Conservation (phyloP, 352 stramenopile genomes). For the Globisporangium echinulatum region DNA sequence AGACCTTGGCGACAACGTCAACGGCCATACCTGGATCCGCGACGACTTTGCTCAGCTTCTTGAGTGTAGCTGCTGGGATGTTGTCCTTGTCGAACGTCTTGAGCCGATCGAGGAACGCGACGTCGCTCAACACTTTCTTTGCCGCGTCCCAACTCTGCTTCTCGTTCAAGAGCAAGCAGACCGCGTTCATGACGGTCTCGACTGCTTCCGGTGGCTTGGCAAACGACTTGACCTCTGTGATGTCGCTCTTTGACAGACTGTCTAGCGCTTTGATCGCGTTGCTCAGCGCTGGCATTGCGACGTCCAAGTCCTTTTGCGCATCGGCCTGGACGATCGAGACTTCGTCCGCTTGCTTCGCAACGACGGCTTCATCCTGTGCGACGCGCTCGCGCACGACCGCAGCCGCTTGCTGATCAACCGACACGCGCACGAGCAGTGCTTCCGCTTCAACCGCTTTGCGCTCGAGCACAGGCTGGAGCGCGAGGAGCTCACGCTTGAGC, state of each 20-base stretch:
- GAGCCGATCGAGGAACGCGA: slow-evolving; percentile 87
- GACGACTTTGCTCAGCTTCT: slow-evolving; percentile 86
- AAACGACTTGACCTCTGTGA: slow-evolving; percentile 93
- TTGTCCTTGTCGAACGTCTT: slow-evolving; percentile 95
- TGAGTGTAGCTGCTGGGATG: slow-evolving; percentile 80
- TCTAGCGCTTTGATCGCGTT: slow-evolving; percentile 88
- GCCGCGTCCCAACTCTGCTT: slow-evolving; percentile 91
- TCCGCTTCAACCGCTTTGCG: slow-evolving; percentile 89
- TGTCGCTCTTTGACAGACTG: slow-evolving; percentile 90
- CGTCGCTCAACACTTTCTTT: slow-evolving; percentile 89
- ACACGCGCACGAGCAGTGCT: slow-evolving; percentile 89
- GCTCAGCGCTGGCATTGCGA: slow-evolving; percentile 88
- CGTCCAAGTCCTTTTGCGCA: slow-evolving; percentile 90
- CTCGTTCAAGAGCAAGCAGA: slow-evolving; percentile 90
- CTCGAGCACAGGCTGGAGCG: slow-evolving; percentile 90
- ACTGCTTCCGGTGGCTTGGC: slow-evolving; percentile 89
- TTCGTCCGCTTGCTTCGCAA: slow-evolving; percentile 89
- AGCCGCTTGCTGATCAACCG: slow-evolving; percentile 89
- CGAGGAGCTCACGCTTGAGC: slow-evolving; percentile 88
- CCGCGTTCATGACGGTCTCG: slow-evolving; percentile 92
- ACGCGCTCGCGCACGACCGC: slow-evolving; percentile 85
- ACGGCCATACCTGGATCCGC: slow-evolving; percentile 83
- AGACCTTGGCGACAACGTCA: slow-evolving; percentile 91
- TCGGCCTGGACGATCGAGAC: slow-evolving; percentile 88
- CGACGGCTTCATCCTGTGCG: slow-evolving; percentile 86